Conservation (phyloP, 2,329 filamentous ascomycete species). For the Zelopaecilomyces penicillatus region DNA sequence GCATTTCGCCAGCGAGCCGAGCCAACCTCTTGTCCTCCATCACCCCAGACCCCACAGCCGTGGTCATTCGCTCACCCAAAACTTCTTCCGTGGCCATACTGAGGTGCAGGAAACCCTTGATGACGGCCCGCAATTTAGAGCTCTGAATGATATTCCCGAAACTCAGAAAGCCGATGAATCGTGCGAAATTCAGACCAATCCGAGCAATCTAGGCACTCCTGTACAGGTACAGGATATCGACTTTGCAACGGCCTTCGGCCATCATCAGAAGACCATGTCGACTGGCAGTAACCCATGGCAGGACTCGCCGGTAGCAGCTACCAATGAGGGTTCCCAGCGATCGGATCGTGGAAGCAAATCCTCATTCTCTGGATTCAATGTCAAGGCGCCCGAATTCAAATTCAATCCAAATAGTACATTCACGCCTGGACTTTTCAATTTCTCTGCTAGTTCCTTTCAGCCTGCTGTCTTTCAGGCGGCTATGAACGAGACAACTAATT, state of each 20-base stretch:
- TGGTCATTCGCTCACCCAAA: slow-evolving; percentile 62
- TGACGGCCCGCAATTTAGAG: slow-evolving; percentile 30
- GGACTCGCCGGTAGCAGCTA: slow-evolving; percentile 35
- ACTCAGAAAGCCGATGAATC: slow-evolving; percentile 40
- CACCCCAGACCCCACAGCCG: slow-evolving; percentile 68
- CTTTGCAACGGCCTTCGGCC: slow-evolving; percentile 33
- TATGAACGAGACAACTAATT: not conserved
- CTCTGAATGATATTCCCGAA: slow-evolving; percentile 33
- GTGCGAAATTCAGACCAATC: slow-evolving; percentile 65
- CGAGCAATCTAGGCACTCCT: slow-evolving; percentile 62
- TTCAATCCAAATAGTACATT: slow-evolving; percentile 54
- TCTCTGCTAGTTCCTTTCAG: slow-evolving; percentile 38
- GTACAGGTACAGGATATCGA: slow-evolving; percentile 36
- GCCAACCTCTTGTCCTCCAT: slow-evolving; percentile 52
- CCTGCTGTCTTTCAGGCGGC: slow-evolving; percentile 35
- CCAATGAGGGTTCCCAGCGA: slow-evolving; percentile 22
- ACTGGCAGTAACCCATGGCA: slow-evolving; percentile 56
- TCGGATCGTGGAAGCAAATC: slow-evolving; percentile 57
- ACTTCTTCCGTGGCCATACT: slow-evolving; percentile 51
- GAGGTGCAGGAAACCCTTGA: slow-evolving; percentile 32
- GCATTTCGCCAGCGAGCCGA: slow-evolving; percentile 45
- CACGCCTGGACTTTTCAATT: slow-evolving; percentile 42
- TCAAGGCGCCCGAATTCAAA: slow-evolving; percentile 81
- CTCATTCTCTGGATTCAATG: slow-evolving; percentile 74
- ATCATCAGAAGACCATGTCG: slow-evolving; percentile 49